These are phyloP conservation scores for Wallacemonas collosoma DNA, from an alignment of 208 protist species.

Conservation along the genomic window DNA sequence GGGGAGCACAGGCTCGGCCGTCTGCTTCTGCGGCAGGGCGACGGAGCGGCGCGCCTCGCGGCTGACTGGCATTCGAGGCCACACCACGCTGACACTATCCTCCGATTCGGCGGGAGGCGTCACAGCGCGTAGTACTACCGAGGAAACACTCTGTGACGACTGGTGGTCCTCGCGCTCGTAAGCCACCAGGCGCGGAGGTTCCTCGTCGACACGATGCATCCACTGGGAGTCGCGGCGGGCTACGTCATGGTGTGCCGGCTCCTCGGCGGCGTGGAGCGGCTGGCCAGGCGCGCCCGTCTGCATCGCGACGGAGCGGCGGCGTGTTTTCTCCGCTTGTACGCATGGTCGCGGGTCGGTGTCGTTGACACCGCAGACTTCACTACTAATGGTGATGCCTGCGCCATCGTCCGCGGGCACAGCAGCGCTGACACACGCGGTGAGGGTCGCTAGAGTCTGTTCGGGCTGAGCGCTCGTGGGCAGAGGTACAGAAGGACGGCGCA, in stretches of 20 bases:
- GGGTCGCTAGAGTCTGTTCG: too few species aligned
- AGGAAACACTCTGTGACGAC: too few species aligned
- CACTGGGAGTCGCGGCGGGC: too few species aligned
- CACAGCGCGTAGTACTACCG: too few species aligned
- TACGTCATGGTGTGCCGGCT: neutral
- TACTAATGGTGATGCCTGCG: neutral
- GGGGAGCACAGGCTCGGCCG: neutral
- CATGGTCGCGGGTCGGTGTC: neutral
- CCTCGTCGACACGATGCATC: too few species aligned
- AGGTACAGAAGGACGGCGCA: neutral
- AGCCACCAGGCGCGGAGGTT: too few species aligned
- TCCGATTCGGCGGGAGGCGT: too few species aligned
- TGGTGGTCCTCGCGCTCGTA: too few species aligned
- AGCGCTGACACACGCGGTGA: too few species aligned
- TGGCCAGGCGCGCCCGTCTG: neutral
- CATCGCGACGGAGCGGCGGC: constrained; percentile 7
- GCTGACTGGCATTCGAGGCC: too few species aligned
- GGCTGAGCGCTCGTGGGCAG: neutral
- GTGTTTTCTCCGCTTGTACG: neutral
- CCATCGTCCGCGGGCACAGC: neutral
- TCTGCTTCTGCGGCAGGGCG: constrained; percentile 4
- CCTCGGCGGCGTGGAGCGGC: neutral
- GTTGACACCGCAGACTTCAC: too few species aligned
- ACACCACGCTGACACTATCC: neutral
- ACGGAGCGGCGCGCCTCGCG: constrained; percentile 14